phyloP scores from a whole-genome alignment of 495 filamentous ascomycete species.

The Clohesyomyces aquaticus region DNA sequence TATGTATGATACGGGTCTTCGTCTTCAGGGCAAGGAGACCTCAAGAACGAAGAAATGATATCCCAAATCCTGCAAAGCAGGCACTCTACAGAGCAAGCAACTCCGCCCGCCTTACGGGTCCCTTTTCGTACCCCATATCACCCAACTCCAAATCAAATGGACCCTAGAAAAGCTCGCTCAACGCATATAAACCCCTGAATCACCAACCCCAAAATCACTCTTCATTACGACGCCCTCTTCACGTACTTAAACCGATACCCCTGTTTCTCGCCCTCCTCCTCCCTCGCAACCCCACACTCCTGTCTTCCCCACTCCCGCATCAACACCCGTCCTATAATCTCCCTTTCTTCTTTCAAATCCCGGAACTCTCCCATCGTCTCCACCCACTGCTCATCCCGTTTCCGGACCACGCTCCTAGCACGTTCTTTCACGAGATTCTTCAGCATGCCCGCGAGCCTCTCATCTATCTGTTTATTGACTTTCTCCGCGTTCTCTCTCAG shows the following conservation, averaged over 20 bases:
- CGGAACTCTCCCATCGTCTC: conserved; percentile 31
- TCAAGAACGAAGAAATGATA: background rate
- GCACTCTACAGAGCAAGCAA: too few relatives aligned
- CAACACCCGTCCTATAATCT: conserved; percentile 42
- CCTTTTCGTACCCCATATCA: too few relatives aligned
- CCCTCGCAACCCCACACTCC: conserved; percentile 38
- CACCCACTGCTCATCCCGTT: conserved; percentile 37
- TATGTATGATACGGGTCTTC: too few relatives aligned
- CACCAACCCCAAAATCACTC: background rate
- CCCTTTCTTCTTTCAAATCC: conserved; percentile 39
- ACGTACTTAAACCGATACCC: conserved; percentile 43
- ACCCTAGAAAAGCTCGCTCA: too few relatives aligned
- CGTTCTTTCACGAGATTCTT: conserved; percentile 24
- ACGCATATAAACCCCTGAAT: background rate
- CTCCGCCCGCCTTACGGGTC: too few relatives aligned
- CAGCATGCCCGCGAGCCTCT: conserved; percentile 27
- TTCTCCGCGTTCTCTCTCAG: conserved; percentile 29
- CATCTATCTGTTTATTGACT: conserved; percentile 35
- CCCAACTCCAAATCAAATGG: too few relatives aligned
- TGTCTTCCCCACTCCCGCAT: conserved; percentile 46
- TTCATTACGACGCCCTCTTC: conserved; percentile 12
- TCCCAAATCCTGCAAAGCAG: background rate
- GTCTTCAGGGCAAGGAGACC: background rate
- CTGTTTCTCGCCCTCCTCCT: conserved; percentile 37
- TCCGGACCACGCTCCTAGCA: conserved; percentile 29